These are phyloP conservation scores for Penicillium ochrochloron DNA, from an alignment of 495 filamentous ascomycete genomes.

Conservation along the genomic window DNA sequence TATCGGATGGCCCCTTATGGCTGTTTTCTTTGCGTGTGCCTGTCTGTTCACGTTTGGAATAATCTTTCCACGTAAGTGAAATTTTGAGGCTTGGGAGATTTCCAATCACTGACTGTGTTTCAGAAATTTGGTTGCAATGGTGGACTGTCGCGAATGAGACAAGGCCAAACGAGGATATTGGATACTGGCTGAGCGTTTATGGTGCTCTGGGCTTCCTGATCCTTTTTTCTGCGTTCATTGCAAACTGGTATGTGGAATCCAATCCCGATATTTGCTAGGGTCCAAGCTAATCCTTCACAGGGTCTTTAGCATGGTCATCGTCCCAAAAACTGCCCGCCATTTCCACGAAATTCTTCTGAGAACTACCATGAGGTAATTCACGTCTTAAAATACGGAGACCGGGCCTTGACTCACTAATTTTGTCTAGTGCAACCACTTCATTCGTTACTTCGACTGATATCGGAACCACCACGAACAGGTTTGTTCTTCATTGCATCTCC, in stretches of 20 bases:
- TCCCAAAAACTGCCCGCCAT: conserved; percentile 24
- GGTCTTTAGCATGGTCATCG: conserved; percentile 27
- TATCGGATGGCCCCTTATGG: conserved; percentile 37
- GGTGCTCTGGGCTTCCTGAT: conserved; percentile 23
- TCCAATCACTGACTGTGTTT: not conserved
- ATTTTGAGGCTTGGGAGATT: not conserved
- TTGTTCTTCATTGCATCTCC: not conserved
- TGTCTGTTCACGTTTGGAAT: conserved; percentile 31
- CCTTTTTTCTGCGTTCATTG: conserved; percentile 20
- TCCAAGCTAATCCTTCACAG: conserved; percentile 10
- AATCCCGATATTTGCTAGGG: too few species aligned
- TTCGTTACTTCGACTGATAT: conserved; percentile 31
- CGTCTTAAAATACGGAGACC: not conserved
- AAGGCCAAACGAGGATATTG: conserved; percentile 39
- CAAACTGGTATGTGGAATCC: conserved; percentile 18
- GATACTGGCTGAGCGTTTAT: conserved; percentile 31
- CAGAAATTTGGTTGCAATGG: conserved; percentile 42
- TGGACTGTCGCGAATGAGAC: conserved; percentile 33
- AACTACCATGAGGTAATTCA: conserved; percentile 27
- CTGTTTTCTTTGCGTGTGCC: conserved; percentile 25
- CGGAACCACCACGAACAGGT: conserved; percentile 31
- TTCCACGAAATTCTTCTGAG: conserved; percentile 29
- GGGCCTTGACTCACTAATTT: not conserved
- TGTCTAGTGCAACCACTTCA: conserved; percentile 28
- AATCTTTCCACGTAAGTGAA: conserved; percentile 26